Percentiles rank a stretch among this genome's conserved stretches.
Evolutionary conservation across 371 early-diverging fungal genomes (phyloP).

Genomic region (Mucor saturninus): DNA sequence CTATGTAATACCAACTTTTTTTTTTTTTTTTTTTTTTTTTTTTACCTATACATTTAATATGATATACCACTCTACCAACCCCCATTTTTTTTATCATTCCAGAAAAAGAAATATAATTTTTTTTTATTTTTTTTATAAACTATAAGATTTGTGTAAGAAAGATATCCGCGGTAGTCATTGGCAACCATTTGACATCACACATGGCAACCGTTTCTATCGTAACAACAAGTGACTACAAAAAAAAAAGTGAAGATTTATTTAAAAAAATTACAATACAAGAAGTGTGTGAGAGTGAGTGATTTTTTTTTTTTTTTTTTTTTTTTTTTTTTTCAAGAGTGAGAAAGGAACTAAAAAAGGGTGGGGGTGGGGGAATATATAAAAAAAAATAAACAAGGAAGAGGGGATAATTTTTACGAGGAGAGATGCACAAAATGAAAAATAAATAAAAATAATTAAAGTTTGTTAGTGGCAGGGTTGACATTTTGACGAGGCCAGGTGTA

Average conservation of each 20-base stretch:
- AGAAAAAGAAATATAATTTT: background rate
- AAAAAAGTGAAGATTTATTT: background rate
- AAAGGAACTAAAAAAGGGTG: background rate
- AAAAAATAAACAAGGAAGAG: background rate
- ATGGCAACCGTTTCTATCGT: too few species aligned
- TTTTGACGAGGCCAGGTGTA: constrained; percentile 37
- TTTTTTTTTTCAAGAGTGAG: background rate
- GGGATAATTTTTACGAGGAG: background rate
- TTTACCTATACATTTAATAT: background rate
- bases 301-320: background rate
- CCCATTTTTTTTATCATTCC: background rate
- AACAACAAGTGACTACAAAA: background rate
- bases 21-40: constrained; percentile 3
- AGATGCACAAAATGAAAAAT: constrained; percentile 1
- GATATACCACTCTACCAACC: constrained; percentile 5
- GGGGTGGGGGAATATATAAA: background rate
- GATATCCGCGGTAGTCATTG: too few species aligned
- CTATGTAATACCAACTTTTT: constrained; percentile 1
- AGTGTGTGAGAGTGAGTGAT: background rate
- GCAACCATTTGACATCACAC: too few species aligned
- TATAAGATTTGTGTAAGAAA: too few species aligned
- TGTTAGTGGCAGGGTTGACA: constrained; percentile 28
- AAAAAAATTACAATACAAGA: constrained; percentile 12
- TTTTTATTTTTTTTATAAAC: background rate
- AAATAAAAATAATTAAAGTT: constrained; percentile 24